Evolutionary conservation across 768 basidiomycete species (phyloP).

Genomic region (Termitomyces sp.): DNA sequence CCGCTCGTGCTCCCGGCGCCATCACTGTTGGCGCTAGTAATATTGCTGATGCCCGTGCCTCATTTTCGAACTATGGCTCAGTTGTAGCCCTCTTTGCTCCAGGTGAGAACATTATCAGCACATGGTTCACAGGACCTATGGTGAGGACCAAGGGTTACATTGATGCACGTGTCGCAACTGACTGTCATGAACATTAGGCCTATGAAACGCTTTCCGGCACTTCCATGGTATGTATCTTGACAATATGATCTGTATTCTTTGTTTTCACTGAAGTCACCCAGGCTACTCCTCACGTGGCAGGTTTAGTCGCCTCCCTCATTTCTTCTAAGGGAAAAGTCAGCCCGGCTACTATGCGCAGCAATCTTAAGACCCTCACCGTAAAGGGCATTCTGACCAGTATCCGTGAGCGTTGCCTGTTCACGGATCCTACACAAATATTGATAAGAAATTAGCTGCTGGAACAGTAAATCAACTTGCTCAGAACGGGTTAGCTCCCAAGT

Average conservation of each 20-base stretch:
- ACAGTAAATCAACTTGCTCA: conserved; percentile 1
- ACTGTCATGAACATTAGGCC: not conserved
- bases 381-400: not conserved
- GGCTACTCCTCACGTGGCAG: conserved; percentile 11
- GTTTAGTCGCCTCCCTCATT: conserved; percentile 9
- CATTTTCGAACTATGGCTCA: conserved; percentile 29
- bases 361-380: not conserved
- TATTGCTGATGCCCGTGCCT: conserved; percentile 22
- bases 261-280: not conserved
- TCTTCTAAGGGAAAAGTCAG: not conserved
- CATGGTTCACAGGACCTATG: conserved; percentile 13
- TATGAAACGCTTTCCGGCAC: conserved; percentile 6
- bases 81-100: conserved; percentile 30
- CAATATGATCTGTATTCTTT: too few species aligned
- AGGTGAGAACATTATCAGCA: conserved; percentile 21
- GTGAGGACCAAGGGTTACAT: not conserved
- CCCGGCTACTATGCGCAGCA: conserved; percentile 4
- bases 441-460: not conserved
- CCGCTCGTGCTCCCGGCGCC: conserved; percentile 5
- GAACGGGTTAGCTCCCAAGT: not conserved
- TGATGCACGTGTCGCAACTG: not conserved
- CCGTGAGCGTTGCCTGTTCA: not conserved
- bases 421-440: not conserved
- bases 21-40: conserved; percentile 13
- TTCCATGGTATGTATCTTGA: conserved; percentile 6